These are phyloP conservation scores for Puccinia hordei DNA, from an alignment of 1,284 basidiomycete species.

Conservation along the genomic window DNA sequence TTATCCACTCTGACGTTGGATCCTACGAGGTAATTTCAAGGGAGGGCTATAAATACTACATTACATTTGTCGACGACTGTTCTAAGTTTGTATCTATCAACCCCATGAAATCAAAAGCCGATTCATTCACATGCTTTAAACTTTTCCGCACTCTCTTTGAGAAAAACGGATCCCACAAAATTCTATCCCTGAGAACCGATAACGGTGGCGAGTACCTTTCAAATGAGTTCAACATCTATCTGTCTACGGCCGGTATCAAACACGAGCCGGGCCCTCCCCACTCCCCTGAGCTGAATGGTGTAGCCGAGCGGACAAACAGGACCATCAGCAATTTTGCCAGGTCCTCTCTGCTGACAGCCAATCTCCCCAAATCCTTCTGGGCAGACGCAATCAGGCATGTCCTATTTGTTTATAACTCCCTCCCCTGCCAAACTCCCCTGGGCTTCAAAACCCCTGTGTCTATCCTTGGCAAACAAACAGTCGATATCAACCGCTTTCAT, in stretches of 20 bases:
- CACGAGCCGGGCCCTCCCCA: not conserved
- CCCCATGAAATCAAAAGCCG: too few relatives aligned
- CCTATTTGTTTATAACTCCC: not conserved
- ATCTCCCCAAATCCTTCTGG: too few relatives aligned
- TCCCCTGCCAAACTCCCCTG: not conserved
- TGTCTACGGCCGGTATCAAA: not conserved
- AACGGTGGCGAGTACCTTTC: conserved; percentile 5
- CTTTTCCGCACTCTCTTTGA: conserved; percentile 57
- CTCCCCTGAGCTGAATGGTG: conserved; percentile 18
- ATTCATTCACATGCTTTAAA: conserved; percentile 55
- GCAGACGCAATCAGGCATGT: not conserved
- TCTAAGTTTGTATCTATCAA: not conserved
- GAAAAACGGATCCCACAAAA: conserved; percentile 51
- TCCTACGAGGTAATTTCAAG: not conserved
- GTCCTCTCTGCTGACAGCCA: too few relatives aligned
- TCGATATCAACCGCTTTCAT: not conserved
- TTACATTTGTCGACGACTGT: not conserved
- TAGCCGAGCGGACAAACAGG: not conserved
- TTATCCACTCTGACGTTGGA: conserved; percentile 7
- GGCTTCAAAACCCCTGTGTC: not conserved
- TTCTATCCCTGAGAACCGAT: not conserved
- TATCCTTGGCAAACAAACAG: not conserved
- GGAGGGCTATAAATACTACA: not conserved
- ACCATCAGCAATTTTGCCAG: too few relatives aligned
- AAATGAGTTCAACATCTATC: not conserved